Evolutionary conservation across 2,329 filamentous ascomycete genomes (phyloP).

Genomic region (Thyridium curvatum): DNA sequence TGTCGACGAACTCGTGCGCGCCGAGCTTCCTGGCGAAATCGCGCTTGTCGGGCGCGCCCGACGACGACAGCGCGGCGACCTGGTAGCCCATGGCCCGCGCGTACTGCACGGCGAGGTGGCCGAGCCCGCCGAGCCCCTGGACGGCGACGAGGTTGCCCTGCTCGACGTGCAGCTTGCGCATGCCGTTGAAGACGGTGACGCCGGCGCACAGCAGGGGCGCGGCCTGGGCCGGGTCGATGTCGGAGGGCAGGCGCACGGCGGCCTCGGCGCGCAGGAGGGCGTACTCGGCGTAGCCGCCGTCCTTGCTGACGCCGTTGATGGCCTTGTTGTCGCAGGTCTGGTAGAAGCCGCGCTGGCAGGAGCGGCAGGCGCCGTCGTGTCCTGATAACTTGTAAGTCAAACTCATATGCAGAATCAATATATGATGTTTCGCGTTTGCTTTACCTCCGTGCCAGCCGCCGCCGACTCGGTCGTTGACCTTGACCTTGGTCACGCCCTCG

Average conservation of each 20-base stretch:
- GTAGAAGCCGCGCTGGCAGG: constrained; percentile 57
- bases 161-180: constrained; percentile 46
- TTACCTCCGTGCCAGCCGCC: constrained; percentile 60
- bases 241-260: constrained; percentile 46
- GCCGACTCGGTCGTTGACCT: constrained; percentile 61
- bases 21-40: constrained; percentile 59
- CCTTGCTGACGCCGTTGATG: constrained; percentile 58
- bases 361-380: constrained; percentile 53
- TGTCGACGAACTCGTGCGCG: constrained; percentile 54
- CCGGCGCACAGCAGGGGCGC: constrained; percentile 60
- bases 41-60: constrained; percentile 55
- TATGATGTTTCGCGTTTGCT: too few species aligned
- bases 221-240: constrained; percentile 43
- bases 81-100: constrained; percentile 70
- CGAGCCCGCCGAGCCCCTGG: constrained; percentile 69
- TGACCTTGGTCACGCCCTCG: constrained; percentile 48
- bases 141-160: constrained; percentile 48
- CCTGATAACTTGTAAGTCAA: too few species aligned
- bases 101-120: constrained; percentile 73
- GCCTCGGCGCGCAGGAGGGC: constrained; percentile 54
- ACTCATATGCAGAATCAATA: too few species aligned
- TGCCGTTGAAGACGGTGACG: constrained; percentile 56
- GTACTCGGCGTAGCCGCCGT: constrained; percentile 67
- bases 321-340: constrained; percentile 60
- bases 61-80: constrained; percentile 59